These are phyloP conservation scores for Albizia julibrissin DNA, from an alignment of 306 rosid genomes.

Conservation along the genomic window DNA sequence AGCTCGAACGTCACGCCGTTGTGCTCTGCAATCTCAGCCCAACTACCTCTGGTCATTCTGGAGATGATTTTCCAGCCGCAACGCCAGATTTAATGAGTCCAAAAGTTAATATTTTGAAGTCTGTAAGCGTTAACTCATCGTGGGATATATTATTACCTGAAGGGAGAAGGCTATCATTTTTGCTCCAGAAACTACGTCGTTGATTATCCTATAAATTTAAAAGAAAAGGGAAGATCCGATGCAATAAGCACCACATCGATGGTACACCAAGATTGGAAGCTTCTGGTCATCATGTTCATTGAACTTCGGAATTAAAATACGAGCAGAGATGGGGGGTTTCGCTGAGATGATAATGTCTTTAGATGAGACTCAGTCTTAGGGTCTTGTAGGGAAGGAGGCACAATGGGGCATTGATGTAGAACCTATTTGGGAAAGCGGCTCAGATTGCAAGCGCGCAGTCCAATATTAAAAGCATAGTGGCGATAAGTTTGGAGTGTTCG, in stretches of 20 bases:
- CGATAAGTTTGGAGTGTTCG: too few relatives aligned
- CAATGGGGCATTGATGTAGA: too few relatives aligned
- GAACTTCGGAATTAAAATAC: conserved; percentile 41
- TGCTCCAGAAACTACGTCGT: conserved; percentile 15
- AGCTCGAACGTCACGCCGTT: background rate
- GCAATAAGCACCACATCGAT: background rate
- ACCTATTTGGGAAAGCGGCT: too few relatives aligned
- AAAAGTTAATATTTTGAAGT: too few relatives aligned
- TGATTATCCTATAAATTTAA: conserved; percentile 20
- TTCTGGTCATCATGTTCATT: background rate
- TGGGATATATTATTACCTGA: background rate
- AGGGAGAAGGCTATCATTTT: conserved; percentile 41
- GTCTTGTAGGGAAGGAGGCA: too few relatives aligned
- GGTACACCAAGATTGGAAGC: background rate
- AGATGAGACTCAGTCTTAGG: background rate
- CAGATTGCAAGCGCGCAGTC: too few relatives aligned
- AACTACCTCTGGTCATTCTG: too few relatives aligned
- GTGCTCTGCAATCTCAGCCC: background rate
- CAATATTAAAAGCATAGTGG: too few relatives aligned
- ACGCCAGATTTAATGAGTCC: background rate
- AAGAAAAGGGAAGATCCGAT: conserved; percentile 33
- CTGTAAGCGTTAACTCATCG: too few relatives aligned
- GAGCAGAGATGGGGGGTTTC: conserved; percentile 14
- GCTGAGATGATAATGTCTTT: conserved; percentile 7
- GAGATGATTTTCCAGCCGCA: background rate